Percentiles rank a stretch among this genome's conserved stretches.
phyloP scores from a whole-genome alignment of 176 grass and related monocot species.

The Themeda triandra region DNA sequence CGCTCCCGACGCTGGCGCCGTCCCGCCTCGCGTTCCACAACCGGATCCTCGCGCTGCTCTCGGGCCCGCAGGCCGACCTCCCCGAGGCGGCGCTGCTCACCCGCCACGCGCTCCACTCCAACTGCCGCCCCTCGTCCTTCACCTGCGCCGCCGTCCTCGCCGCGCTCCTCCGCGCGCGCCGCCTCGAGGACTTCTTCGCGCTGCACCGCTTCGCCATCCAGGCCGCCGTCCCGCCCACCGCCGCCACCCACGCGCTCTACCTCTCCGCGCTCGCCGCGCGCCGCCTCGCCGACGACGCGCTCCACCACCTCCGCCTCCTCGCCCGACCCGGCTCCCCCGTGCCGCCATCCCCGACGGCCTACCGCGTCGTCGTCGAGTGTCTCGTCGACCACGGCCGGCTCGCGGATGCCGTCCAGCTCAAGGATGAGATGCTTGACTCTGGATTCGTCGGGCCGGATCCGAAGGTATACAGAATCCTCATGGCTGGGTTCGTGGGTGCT shows the following conservation, averaged over 20 bases:
- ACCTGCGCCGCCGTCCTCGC: conserved; percentile 72
- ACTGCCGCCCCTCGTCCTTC: conserved; percentile 78
- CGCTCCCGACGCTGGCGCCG: conserved; percentile 60
- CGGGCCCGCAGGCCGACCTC: conserved; percentile 47
- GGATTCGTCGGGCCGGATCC: conserved; percentile 67
- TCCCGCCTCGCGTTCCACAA: conserved; percentile 70
- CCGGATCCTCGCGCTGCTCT: conserved; percentile 72
- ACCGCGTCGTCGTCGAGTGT: conserved; percentile 64
- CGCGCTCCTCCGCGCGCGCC: conserved; percentile 60
- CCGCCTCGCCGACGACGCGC: conserved; percentile 53
- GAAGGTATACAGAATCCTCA: conserved; percentile 67
- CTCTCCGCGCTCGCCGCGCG: conserved; percentile 68
- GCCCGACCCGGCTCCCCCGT: conserved; percentile 56
- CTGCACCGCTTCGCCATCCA: conserved; percentile 87
- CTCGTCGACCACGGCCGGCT: conserved; percentile 57
- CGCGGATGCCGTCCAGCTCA: conserved; percentile 50
- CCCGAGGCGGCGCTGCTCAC: conserved; percentile 69
- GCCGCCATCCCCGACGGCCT: conserved; percentile 67
- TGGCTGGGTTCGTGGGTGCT: conserved; percentile 47
- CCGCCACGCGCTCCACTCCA: conserved; percentile 95
- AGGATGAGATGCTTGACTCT: conserved; percentile 68
- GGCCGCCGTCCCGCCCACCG: conserved; percentile 69
- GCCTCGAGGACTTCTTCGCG: conserved; percentile 73
- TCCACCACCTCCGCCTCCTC: conserved; percentile 72
- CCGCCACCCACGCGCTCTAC: conserved; percentile 78